Percentiles rank a stretch among this genome's conserved stretches.
Evolutionary conservation across 108 stramenopile genomes (phyloP).

Genomic region (Cyclotella cryptica): DNA sequence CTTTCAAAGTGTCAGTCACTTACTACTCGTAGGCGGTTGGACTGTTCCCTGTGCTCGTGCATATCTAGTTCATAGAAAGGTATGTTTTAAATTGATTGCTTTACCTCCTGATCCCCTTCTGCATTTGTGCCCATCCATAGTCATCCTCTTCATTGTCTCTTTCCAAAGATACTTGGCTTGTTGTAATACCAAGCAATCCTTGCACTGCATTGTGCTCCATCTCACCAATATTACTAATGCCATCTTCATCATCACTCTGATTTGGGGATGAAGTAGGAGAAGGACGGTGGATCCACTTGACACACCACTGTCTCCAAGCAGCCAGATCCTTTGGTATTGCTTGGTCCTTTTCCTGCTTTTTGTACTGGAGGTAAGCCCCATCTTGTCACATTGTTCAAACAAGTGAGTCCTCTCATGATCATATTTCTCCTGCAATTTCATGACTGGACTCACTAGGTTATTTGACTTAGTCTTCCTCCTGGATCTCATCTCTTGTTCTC

Average conservation of each 20-base stretch:
- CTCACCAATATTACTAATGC: neutral
- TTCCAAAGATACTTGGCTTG: too few relatives aligned
- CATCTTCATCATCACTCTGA: neutral
- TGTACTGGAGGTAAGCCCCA: slow-evolving; percentile 11
- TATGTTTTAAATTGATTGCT: too few relatives aligned
- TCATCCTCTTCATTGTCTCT: too few relatives aligned
- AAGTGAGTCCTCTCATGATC: neutral
- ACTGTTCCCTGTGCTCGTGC: too few relatives aligned
- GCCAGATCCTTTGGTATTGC: neutral
- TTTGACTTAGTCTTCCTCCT: neutral
- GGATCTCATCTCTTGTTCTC: neutral
- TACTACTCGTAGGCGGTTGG: too few relatives aligned
- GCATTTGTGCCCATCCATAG: too few relatives aligned
- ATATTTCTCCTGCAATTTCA: neutral
- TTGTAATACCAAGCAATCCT: slow-evolving; percentile 1
- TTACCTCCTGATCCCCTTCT: too few relatives aligned
- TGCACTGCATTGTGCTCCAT: neutral
- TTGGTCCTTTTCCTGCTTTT: neutral
- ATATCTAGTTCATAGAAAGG: too few relatives aligned
- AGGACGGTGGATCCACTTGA: neutral
- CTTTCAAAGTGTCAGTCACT: too few relatives aligned
- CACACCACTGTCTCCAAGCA: neutral
- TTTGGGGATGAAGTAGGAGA: neutral
- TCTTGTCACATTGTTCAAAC: neutral
- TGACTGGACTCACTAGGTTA: neutral